Evolutionary conservation across 2,329 filamentous ascomycete genomes (phyloP).

Genomic region (Chaetomium olivaceum): DNA sequence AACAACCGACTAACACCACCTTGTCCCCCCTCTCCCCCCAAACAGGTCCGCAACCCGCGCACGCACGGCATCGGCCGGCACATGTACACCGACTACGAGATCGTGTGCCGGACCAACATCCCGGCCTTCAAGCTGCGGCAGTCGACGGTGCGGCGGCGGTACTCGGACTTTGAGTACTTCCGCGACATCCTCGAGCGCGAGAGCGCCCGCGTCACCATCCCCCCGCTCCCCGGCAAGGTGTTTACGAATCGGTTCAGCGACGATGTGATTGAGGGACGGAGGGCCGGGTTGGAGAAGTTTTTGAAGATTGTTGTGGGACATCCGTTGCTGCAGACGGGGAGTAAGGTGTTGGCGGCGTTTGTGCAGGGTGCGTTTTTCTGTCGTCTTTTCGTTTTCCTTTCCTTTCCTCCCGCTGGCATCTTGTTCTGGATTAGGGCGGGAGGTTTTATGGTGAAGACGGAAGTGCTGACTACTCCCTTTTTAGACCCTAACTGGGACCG

Average conservation of each 20-base stretch:
- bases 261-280: constrained; percentile 92
- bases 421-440: neutral
- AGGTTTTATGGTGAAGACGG: neutral
- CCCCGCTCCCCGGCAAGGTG: constrained; percentile 92
- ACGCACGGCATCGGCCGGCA: constrained; percentile 90
- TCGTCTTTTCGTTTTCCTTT: neutral
- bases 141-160: constrained; percentile 84
- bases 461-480: neutral
- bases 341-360: constrained; percentile 93
- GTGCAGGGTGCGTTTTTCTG: constrained; percentile 74
- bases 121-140: constrained; percentile 95
- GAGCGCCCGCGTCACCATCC: constrained; percentile 90
- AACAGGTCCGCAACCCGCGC: constrained; percentile 64
- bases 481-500: constrained; percentile 86
- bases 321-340: constrained; percentile 93
- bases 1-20: neutral
- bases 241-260: constrained; percentile 98
- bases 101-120: constrained; percentile 96
- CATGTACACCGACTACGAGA: constrained; percentile 99
- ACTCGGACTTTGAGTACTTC: constrained; percentile 98
- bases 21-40: no score
- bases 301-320: constrained; percentile 97
- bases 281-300: constrained; percentile 91
- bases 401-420: neutral
- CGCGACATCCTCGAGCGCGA: constrained; percentile 97